Percentiles rank a stretch among this genome's conserved stretches.
Evolutionary conservation across 495 filamentous ascomycete genomes (phyloP).

Genomic region (Aspergillus panamensis): DNA sequence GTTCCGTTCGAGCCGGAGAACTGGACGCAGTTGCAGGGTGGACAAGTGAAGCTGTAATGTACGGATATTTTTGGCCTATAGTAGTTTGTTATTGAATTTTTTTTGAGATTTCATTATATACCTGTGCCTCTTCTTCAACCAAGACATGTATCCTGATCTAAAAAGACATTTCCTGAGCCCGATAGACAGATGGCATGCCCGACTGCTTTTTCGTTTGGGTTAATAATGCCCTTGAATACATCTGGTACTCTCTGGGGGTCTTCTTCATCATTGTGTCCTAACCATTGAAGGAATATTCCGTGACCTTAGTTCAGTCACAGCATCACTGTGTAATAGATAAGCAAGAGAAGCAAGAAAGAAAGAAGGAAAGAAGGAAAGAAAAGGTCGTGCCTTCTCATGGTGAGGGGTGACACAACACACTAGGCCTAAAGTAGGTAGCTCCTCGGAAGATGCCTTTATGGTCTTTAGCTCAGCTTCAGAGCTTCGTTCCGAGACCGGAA

Average conservation of each 20-base stretch:
- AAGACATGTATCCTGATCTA: too few species aligned
- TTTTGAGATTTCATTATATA: neutral
- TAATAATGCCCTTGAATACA: too few species aligned
- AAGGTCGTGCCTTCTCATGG: neutral
- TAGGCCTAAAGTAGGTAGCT: neutral
- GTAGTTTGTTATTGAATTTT: neutral
- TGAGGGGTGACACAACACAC: neutral
- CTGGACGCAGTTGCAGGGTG: conserved; percentile 64
- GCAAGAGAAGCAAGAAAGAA: neutral
- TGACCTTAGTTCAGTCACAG: too few species aligned
- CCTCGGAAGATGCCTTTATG: conserved; percentile 18
- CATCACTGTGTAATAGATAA: too few species aligned
- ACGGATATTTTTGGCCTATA: neutral
- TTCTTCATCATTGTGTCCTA: too few species aligned
- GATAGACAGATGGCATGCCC: neutral
- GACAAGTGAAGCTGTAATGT: conserved; percentile 48
- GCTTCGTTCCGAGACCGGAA: conserved; percentile 15
- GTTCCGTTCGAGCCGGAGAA: conserved; percentile 61
- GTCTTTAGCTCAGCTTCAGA: neutral
- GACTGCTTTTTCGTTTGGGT: neutral
- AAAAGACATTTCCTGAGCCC: neutral
- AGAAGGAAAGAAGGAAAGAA: neutral
- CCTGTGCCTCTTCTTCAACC: neutral
- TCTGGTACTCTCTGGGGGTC: too few species aligned
- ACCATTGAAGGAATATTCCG: too few species aligned